These are phyloP conservation scores for Fraxinus paxiana DNA, from an alignment of 305 asterid species.

Conservation along the genomic window DNA sequence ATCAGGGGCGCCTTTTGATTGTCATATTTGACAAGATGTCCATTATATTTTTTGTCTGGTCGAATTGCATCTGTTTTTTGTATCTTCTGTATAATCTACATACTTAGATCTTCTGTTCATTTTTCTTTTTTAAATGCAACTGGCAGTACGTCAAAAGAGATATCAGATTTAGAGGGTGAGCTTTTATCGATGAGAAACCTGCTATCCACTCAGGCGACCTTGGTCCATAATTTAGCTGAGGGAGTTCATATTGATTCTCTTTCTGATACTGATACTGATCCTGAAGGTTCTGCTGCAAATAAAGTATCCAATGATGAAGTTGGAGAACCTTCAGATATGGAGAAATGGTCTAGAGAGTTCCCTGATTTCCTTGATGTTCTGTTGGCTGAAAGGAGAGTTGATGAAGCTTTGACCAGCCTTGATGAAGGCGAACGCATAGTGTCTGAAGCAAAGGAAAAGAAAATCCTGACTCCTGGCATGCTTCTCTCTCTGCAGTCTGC, in stretches of 20 bases:
- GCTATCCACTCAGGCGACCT: constrained; percentile 90
- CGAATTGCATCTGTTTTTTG: neutral
- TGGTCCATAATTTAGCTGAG: constrained; percentile 86
- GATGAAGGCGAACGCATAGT: constrained; percentile 77
- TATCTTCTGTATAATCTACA: constrained; percentile 5
- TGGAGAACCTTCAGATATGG: constrained; percentile 69
- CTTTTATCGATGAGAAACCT: constrained; percentile 94
- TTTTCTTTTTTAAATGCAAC: constrained; percentile 9
- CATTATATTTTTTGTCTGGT: neutral
- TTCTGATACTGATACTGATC: constrained; percentile 43
- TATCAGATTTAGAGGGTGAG: constrained; percentile 97
- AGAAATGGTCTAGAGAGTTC: constrained; percentile 74
- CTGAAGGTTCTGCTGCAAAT: constrained; percentile 41
- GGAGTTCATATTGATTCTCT: constrained; percentile 75
- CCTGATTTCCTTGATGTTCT: constrained; percentile 90
- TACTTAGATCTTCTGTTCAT: constrained; percentile 2
- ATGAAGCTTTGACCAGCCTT: constrained; percentile 83
- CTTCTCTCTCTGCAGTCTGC: constrained; percentile 57
- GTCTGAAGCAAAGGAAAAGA: constrained; percentile 70
- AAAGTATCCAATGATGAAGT: constrained; percentile 44
- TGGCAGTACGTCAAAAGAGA: constrained; percentile 94
- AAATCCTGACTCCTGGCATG: constrained; percentile 42
- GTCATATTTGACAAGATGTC: neutral
- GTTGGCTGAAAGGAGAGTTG: constrained; percentile 93
- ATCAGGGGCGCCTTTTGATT: neutral